A percentile compares a stretch with the other conserved stretches of the same genome.
Evolutionary conservation across 148 eudicot genomes (phyloP).

Genomic region (Oxyria digyna): DNA sequence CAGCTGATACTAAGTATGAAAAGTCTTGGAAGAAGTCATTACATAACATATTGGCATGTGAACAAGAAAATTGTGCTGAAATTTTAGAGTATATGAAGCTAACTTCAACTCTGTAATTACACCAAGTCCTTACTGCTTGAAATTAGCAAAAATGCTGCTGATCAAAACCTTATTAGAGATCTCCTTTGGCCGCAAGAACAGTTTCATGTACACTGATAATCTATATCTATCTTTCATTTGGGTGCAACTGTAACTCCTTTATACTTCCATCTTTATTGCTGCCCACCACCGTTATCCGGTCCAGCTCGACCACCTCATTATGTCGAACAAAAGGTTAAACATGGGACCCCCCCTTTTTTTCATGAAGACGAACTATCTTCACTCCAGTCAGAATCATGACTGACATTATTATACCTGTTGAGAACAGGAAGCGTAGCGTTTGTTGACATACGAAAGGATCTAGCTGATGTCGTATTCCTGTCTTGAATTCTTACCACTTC

Average conservation of each 20-base stretch:
- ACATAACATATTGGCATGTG: not conserved
- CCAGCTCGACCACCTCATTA: not conserved
- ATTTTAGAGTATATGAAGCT: constrained; percentile 5
- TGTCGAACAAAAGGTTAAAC: too few relatives aligned
- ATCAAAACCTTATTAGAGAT: not conserved
- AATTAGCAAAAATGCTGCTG: not conserved
- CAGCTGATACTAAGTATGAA: not conserved
- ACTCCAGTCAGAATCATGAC: not conserved
- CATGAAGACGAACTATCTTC: constrained; percentile 5
- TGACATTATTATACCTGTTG: constrained; percentile 5
- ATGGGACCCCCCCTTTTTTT: not conserved
- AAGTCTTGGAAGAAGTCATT: not conserved
- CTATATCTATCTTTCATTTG: not conserved
- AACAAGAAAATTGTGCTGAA: not conserved
- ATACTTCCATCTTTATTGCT: not conserved
- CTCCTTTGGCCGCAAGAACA: not conserved
- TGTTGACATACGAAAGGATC: constrained; percentile 9
- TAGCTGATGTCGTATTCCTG: not conserved
- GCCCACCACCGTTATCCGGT: not conserved
- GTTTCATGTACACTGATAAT: not conserved
- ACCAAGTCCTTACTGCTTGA: not conserved
- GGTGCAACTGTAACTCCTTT: constrained; percentile 3
- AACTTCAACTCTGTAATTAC: not conserved
- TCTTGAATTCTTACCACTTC: constrained; percentile 25
- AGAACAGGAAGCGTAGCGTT: not conserved